Conservation (phyloP, 129 eudicot genomes). For the Silybum marianum region DNA sequence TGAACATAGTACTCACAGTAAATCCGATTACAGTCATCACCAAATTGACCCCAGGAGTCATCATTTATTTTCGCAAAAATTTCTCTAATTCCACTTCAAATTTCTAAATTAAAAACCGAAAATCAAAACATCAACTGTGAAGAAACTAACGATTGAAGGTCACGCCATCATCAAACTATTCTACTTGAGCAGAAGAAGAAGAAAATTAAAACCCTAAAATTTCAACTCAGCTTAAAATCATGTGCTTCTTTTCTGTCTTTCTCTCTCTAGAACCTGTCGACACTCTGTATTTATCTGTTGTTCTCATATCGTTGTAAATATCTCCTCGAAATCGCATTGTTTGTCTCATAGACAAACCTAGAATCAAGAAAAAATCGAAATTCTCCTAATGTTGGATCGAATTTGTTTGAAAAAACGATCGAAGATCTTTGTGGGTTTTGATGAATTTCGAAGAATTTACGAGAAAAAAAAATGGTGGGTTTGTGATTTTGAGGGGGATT, state of each 20-base stretch:
- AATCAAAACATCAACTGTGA: constrained; percentile 15
- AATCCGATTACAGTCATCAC: constrained; percentile 98
- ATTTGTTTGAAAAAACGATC: background rate
- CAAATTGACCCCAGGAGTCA: constrained; percentile 70
- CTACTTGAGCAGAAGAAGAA: background rate
- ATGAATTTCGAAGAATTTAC: constrained; percentile 17
- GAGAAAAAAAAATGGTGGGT: constrained; percentile 18
- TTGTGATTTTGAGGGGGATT: constrained; percentile 23
- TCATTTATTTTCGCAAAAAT: constrained; percentile 36
- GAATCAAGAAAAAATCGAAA: background rate
- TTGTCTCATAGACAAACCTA: constrained; percentile 28
- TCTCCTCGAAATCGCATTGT: constrained; percentile 33
- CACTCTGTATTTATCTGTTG: constrained; percentile 25
- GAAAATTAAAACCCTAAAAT: background rate
- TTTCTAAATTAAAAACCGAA: background rate
- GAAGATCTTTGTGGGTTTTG: constrained; percentile 14
- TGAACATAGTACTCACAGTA: constrained; percentile 77
- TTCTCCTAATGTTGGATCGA: background rate
- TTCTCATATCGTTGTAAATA: constrained; percentile 30
- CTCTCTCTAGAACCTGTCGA: constrained; percentile 32
- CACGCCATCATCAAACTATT: constrained; percentile 13
- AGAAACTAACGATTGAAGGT: constrained; percentile 5
- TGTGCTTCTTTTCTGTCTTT: constrained; percentile 16
- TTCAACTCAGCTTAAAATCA: constrained; percentile 7
- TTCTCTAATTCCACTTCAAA: background rate